Evolutionary conservation across 192 early-diverging fungal genomes (phyloP), one percentile per base, ranked within the genome.

Genomic region (Backusella macrospora): DNA sequence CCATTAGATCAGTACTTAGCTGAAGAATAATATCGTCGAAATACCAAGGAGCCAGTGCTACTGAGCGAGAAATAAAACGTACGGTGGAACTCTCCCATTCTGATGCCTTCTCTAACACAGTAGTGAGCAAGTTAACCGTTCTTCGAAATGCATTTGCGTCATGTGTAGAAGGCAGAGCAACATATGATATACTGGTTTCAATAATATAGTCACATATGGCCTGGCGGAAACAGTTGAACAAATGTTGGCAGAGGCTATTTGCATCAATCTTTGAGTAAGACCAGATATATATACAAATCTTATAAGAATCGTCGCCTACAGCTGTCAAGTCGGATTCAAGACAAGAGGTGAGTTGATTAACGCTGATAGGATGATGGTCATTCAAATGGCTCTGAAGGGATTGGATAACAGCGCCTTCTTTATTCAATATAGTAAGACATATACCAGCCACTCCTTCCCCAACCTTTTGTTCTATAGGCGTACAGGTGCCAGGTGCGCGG

Each of bases 401-500:
- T 15, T 80, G 80, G 5, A 81, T 81, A 42, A 45, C 65, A 16
- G 65, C 39, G 40, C 82, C 73, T 6, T 76, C 68, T 37, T 84
- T 73, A 38, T 68, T 68, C 13, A 85, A 68, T 4, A 88, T 62
- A 14, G 82, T 84, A 6, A 85, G 75, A 44, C 82, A 85, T 23
- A 87, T 79, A 38, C 88, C 88, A 16, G 88, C 84, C 34, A 89
- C 72, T 12, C 88, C 88, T 69, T 86, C 69, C 6, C 86, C 86
- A 34, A 86, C 82, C 4, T 72, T 76, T 9, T 78, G 45, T 29
- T 89, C 88, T 21, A 86, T 77, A 5, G 72, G 64, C 13, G 82
- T 73, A 16, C 55, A 76, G 6, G 76, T 46, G 15, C 75, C 70
- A 1, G 78, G 79, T 34, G 80, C 71, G 12, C 81, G 78, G 26